Percentiles rank a stretch among this genome's conserved stretches.
Conservation (phyloP, 768 basidiomycete genomes). For the Astraeus odoratus region DNA sequence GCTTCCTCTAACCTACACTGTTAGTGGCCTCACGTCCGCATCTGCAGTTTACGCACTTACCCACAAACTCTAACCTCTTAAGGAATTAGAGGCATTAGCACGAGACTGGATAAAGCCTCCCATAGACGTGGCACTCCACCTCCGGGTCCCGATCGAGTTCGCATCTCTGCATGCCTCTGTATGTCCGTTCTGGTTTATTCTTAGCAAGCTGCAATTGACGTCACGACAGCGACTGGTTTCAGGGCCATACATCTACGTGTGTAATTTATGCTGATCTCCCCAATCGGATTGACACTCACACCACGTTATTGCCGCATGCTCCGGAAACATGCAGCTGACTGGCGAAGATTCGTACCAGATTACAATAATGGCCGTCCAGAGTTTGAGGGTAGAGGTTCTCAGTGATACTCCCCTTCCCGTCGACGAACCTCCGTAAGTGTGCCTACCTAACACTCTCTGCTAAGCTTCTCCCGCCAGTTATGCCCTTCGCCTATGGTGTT, state of each 20-base stretch:
- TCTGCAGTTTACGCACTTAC: neutral
- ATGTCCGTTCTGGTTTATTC: slow-evolving; percentile 24
- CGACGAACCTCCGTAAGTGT: slow-evolving; percentile 73
- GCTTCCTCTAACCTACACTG: slow-evolving; percentile 66
- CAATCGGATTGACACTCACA: slow-evolving; percentile 7
- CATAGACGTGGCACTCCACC: slow-evolving; percentile 64
- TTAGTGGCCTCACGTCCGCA: slow-evolving; percentile 30
- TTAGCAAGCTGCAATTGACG: slow-evolving; percentile 14
- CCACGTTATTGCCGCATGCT: slow-evolving; percentile 15
- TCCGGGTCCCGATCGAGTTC: slow-evolving; percentile 83
- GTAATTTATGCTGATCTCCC: slow-evolving; percentile 21
- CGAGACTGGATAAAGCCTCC: slow-evolving; percentile 85
- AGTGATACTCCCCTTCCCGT: slow-evolving; percentile 81
- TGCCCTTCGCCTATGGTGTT: slow-evolving; percentile 25
- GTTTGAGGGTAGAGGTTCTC: slow-evolving; percentile 79
- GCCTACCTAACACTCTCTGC: slow-evolving; percentile 11
- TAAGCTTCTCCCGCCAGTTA: slow-evolving; percentile 80
- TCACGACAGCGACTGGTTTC: slow-evolving; percentile 61
- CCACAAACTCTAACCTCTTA: too few relatives aligned
- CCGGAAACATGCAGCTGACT: slow-evolving; percentile 46
- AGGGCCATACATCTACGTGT: slow-evolving; percentile 78
- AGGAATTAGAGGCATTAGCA: slow-evolving; percentile 77
- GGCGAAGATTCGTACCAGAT: slow-evolving; percentile 87
- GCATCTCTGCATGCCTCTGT: slow-evolving; percentile 82
- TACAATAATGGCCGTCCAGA: slow-evolving; percentile 73